Evolutionary conservation across 2,329 filamentous ascomycete species (phyloP).

Genomic region (Trichoderma sp.): DNA sequence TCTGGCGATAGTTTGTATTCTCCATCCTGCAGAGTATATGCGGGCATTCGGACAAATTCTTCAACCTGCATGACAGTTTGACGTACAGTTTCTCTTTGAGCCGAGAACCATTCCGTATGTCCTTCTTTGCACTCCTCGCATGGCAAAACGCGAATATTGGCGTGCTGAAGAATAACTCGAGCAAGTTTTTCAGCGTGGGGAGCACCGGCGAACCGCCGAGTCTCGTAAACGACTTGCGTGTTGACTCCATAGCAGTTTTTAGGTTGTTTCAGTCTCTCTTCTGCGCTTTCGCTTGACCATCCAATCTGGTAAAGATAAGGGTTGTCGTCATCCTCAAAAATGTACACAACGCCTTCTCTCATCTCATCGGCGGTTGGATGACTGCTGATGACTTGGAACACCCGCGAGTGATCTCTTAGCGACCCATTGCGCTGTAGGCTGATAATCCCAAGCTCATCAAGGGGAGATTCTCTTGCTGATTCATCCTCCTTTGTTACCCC

Average conservation of each 20-base stretch:
- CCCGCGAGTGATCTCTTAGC: constrained; percentile 16
- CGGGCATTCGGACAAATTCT: constrained; percentile 11
- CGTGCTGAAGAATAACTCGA: constrained; percentile 2
- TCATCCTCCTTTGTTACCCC: neutral
- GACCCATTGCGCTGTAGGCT: constrained; percentile 5
- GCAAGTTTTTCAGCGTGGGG: neutral
- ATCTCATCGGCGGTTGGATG: neutral
- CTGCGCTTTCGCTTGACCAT: constrained; percentile 9
- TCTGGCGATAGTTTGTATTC: constrained; percentile 15
- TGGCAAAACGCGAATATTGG: constrained; percentile 7
- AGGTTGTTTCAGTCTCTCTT: neutral
- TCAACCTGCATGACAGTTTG: constrained; percentile 2
- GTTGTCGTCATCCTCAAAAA: neutral
- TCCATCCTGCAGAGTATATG: constrained; percentile 2
- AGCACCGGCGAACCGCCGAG: neutral
- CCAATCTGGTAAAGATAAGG: constrained; percentile 3
- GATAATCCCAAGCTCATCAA: neutral
- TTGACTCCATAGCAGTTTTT: constrained; percentile 11
- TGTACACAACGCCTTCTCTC: constrained; percentile 15
- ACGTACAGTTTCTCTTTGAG: neutral
- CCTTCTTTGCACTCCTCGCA: constrained; percentile 6
- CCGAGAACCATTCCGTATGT: constrained; percentile 6
- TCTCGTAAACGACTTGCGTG: constrained; percentile 9
- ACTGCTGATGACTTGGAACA: constrained; percentile 4
- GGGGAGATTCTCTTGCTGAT: neutral